Conservation (phyloP, 306 rosid genomes). For the Acmispon strigosus region DNA sequence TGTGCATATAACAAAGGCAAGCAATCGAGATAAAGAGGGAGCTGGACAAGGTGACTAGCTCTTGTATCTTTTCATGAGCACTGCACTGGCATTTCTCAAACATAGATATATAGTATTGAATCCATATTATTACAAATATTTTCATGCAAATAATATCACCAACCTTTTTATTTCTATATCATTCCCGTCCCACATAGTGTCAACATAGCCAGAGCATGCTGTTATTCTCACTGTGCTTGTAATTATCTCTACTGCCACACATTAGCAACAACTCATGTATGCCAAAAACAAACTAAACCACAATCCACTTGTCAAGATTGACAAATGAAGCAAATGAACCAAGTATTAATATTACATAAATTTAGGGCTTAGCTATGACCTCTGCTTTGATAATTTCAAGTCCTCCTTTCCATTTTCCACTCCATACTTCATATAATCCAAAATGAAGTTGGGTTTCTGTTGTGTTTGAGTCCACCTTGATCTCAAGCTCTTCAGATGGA, state of each 20-base stretch:
- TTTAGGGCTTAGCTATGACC: not conserved
- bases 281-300: no score
- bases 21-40: no score
- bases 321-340: no score
- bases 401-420: conserved; percentile 88
- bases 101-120: not conserved
- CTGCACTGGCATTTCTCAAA: not conserved
- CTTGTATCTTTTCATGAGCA: no score
- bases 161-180: not conserved
- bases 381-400: conserved; percentile 35
- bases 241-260: not conserved
- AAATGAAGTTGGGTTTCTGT: conserved; percentile 25
- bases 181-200: not conserved
- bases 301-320: no score
- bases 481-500: not conserved
- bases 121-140: not conserved
- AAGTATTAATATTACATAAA: no score
- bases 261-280: no score
- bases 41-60: no score
- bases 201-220: not conserved
- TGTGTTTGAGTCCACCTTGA: accelerated
- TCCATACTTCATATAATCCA: conserved; percentile 92
- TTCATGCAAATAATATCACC: not conserved
- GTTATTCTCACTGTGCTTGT: not conserved
- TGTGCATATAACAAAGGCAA: no score